Evolutionary conservation across 2,329 filamentous ascomycete genomes (phyloP), one percentile per base, ranked within the genome.

Genomic region (Lasiodiplodia citricola): DNA sequence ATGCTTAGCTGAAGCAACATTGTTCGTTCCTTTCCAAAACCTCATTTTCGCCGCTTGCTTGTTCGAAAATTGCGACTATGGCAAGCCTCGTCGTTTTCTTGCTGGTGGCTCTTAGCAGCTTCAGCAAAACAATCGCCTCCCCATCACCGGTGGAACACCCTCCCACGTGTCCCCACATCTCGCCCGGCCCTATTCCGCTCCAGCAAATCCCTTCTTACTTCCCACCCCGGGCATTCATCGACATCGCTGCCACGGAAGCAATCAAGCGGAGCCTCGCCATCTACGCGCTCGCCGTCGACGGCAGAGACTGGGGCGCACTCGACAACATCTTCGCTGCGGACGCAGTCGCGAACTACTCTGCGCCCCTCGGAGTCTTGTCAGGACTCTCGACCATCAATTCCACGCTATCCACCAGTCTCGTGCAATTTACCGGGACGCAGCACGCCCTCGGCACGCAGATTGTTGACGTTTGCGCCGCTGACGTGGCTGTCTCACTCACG

Each of bases 231-330:
- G 35, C n/a, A 35, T 7, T 25, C 37, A 28, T 28, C 23, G 23
- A 47, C 38, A 7, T 60, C 7, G 23, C 16, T 8, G 60, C 41
- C 28, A 28, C 28, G 8, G 57, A 63, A 18, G 2, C 66, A 18
- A 73, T 73, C 52, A 67, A 67, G 13, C 57, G 70, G 2, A 73
- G 70, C 8, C 71, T 72, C n/a, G 28, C 71, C 4, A 47, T 67
- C 16, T 73, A 74, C 62, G 68, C 72, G 10, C 70, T 74, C 35
- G 69, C 66, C 11, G 62, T 74, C 52, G 72, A 73, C 47, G 70
- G 70, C 37, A 71, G 72, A 41, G 64, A 71, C n/a, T 73, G 72
- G 55, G 55, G n/a, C 5, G 31, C 67, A 3, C 70, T 74, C 18
- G 54, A 44, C 28, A 35, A 51, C 47, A 65, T 74, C 31, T 73